Evolutionary conservation across 495 filamentous ascomycete genomes (phyloP), one percentile per base, ranked within the genome.

Genomic region (Bacidia rubella): DNA sequence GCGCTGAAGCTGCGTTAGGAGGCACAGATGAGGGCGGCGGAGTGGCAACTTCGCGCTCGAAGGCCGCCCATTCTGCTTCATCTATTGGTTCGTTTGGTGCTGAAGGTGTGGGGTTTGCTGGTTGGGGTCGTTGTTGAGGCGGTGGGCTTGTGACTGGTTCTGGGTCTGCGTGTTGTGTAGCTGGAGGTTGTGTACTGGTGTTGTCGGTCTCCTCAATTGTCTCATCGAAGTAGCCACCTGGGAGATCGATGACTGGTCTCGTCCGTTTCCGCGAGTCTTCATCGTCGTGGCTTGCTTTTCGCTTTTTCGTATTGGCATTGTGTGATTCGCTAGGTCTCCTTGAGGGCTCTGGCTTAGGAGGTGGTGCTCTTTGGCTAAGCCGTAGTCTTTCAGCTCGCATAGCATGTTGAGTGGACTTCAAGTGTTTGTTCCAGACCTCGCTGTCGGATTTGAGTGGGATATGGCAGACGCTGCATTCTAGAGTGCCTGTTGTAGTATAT

Each of bases 11-110:
- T 23, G 56, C 61, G 19, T 65, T 63, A 3, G 62, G 57, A 17
- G 63, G 54, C 43, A 65, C 64, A 12, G 72, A 67, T 45, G 75
- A 75, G 41, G 66, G 65, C 12, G 72, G 67, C 38, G 75, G 75
- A 20, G 74, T 76, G 3, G 78, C 78, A 11, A 95, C 78, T 22
- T 95, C 90, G 15, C 87, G 84, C 66, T 95, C 86, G 62, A 95
- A 95, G 41, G 86, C 86, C 0, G 85, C 87, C 86, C 89, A 93
- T 65, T 90, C 86, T 48, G 83, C 81, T 59, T 95, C 89, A 63
- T 90, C 79, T 4, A 93, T 66, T 42, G 60, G 25, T 10, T 49
- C n/a, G 0, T 60, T 38, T 12, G 61, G 38, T 54, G 51, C 20
- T 2, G 62, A 60, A 32, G 56, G 55, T 1, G 59, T 44, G 32